Base-by-base conservation (phyloP, 495 filamentous ascomycete genomes). In the Astrothelium macrocarpum region DNA sequence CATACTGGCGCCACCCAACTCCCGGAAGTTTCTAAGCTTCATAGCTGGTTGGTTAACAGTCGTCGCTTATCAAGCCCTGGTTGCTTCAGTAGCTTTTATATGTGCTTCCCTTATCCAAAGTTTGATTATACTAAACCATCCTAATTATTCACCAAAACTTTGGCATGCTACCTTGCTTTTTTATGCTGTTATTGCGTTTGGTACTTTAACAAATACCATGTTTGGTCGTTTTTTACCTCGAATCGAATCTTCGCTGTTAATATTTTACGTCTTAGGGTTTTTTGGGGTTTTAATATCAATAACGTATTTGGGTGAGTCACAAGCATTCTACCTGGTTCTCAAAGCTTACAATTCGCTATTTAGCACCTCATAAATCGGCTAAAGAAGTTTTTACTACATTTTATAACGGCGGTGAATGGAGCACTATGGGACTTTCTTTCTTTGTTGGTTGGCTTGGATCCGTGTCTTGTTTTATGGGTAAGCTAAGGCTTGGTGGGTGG, bases 21-120 rank as follows among this genome's bases (percentile, higher is more conserved):
- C 53, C 25, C 74, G 74, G 60, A 71, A 66, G 61, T 65, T 68
- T 12, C 60, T 71, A n/a, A 74, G 71, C 66, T 76, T 75, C 65
- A 63, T 73, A 16, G 53, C 70, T 12, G 67, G 68, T 1, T 73
- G 71, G 71, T 66, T 69, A 1, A 71, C 66, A 0, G 60, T 63
- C 11, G 61, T 73, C 25, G 71, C 63, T 29, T 74, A 67, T 66
- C 67, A 71, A 39, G 64, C 65, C 7, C 64, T 62, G 0, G 61
- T 67, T 9, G 65, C 71, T 0, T 61, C 59, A 9, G 67, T 59
- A 23, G 59, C 64, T 12, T 71, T 70, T 26, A 62, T 73, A 42
- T 61, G 63, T 3, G 68, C 62, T 20, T 64, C 64, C 5, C 68
- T 61, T 42, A 65, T 70, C 42, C 68, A 67, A 64, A 65, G 66